phyloP scores from a whole-genome alignment of 345 rosid genomes.

The Passiflora organensis region DNA sequence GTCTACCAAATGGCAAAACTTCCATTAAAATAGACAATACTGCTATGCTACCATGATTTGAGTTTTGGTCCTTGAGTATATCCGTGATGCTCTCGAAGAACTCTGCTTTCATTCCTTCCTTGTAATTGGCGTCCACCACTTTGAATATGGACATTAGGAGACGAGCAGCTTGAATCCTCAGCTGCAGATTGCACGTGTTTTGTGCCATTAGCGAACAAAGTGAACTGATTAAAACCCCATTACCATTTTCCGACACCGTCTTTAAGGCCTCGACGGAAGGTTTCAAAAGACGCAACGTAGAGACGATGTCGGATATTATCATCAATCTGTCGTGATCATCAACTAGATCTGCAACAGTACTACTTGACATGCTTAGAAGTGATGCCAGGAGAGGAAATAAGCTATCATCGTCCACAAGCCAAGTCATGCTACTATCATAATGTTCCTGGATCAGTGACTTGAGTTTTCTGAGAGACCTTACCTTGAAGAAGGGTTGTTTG shows the following conservation, averaged over 20 bases:
- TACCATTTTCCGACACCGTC: conserved; percentile 10
- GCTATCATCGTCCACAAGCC: conserved; percentile 1
- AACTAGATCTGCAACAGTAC: background rate
- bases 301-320: conserved; percentile 6
- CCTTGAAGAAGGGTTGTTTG: conserved; percentile 13
- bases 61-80: conserved; percentile 23
- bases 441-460: conserved; percentile 13
- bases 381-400: conserved; percentile 13
- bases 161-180: conserved; percentile 12
- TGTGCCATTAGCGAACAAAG: conserved; percentile 11
- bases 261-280: conserved; percentile 16
- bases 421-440: background rate
- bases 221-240: conserved; percentile 10
- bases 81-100: conserved; percentile 15
- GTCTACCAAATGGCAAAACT: conserved; percentile 11
- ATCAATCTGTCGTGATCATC: background rate
- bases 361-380: background rate
- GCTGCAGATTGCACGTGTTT: conserved; percentile 3
- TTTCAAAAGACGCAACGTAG: conserved; percentile 12
- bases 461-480: conserved; percentile 16
- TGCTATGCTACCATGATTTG: conserved; percentile 15
- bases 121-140: conserved; percentile 15
- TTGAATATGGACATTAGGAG: conserved; percentile 16
- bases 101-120: conserved; percentile 11
- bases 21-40: conserved; percentile 13